These are phyloP conservation scores for Pseudogymnoascus sp. DNA, from an alignment of 2,329 filamentous ascomycete species.

Conservation along the genomic window DNA sequence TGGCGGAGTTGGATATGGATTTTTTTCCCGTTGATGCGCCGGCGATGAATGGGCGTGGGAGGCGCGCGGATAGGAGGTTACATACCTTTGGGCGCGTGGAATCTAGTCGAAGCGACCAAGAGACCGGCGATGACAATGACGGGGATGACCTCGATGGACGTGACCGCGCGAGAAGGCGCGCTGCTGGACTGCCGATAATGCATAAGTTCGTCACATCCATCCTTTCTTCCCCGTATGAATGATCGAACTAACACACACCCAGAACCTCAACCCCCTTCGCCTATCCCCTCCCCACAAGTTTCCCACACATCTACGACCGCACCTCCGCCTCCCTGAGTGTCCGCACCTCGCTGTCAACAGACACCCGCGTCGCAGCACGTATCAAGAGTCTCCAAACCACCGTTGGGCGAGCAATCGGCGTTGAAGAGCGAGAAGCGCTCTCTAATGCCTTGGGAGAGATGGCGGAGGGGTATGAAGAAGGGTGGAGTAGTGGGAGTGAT, in stretches of 20 bases:
- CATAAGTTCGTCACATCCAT: conserved; percentile 20
- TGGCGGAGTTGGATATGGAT: conserved; percentile 29
- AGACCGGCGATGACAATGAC: conserved; percentile 14
- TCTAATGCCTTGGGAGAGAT: conserved; percentile 74
- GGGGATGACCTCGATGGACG: conserved; percentile 23
- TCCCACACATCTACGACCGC: conserved; percentile 63
- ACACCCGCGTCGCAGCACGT: conserved; percentile 61
- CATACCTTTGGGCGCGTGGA: conserved; percentile 34
- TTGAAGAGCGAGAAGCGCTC: conserved; percentile 80
- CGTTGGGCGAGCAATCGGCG: conserved; percentile 52
- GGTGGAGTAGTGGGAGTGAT: conserved; percentile 73
- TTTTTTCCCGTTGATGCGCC: conserved; percentile 26
- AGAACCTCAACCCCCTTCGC: conserved; percentile 41
- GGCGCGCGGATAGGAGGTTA: conserved; percentile 17
- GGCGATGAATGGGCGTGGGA: conserved; percentile 22
- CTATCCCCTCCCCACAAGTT: conserved; percentile 78
- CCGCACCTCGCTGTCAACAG: conserved; percentile 60
- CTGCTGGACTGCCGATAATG: conserved; percentile 26
- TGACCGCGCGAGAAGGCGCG: conserved; percentile 27
- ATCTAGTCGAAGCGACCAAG: conserved; percentile 22
- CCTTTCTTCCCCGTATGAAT: background rate
- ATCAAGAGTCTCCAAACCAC: conserved; percentile 59
- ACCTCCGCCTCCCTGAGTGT: conserved; percentile 34
- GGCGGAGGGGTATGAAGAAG: conserved; percentile 80
- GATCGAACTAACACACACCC: conserved; percentile 14